Evolutionary conservation across 805 yeast species (phyloP), one percentile per base, ranked within the genome.

Genomic region (Kodamaea laetipori): DNA sequence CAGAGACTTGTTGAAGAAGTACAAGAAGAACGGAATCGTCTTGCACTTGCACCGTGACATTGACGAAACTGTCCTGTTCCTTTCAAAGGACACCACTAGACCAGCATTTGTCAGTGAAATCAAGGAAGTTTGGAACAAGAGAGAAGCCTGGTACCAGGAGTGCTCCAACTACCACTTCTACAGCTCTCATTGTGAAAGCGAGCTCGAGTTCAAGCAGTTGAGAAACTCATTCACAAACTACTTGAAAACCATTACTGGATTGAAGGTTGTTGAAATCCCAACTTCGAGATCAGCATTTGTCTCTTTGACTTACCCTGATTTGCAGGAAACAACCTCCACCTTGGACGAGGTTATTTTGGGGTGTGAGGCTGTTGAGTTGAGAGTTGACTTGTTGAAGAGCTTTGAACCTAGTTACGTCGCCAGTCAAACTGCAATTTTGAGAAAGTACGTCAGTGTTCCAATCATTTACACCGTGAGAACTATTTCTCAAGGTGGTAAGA

Each of bases 21-120:
- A 81, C 61, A 56, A 62, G 31, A 55, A 67, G 16, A 50, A 64
- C 10, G 96, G 96, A 30, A 76, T 86, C 50, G 98, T 94, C 9
- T 71, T 94, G 43, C 97, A 94, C 56, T 74, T 94, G 46, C 97
- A 92, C 63, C 83, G 99, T 52, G 86, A 87, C 55, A 77, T 92
- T 48, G 82, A 81, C 45, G 85, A 87, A 52, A 88, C 95, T 23
- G 80, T 90, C 30, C 71, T 74, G 7, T 89, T 87, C 63, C 75
- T 94, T 51, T 76, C 77, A 11, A 64, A 81, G 42, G 99, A 94
- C 64, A 80, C 86, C 37, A 74, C 90, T 0, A 78, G 99, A 60
- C 99, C 99, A 11, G 86, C 96, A 1, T 90, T 83, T 55, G 74
- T 75, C 9, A 87, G 81, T 53, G 97, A 90, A 56, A 82, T 90